A percentile compares a stretch with the other conserved stretches of the same genome.
Conservation (phyloP, 2,329 filamentous ascomycete genomes). For the Zymoseptoria tritici region DNA sequence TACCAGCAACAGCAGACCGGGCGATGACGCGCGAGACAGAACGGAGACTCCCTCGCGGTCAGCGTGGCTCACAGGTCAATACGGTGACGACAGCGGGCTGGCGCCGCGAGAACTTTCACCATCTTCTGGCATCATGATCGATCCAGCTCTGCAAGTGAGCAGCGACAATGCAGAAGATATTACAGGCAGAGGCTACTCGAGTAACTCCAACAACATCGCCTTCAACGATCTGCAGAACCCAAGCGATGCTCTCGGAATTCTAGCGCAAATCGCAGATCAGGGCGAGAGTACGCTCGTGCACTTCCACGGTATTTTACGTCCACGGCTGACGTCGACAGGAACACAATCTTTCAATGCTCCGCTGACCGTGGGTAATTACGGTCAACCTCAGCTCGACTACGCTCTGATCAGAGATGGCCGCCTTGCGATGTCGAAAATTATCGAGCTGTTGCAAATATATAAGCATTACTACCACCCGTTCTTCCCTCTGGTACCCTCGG, state of each 20-base stretch:
- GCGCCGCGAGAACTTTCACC: conserved; percentile 10
- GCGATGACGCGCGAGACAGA: conserved; percentile 1
- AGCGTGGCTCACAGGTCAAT: conserved; percentile 4
- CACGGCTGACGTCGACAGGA: neutral
- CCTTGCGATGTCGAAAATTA: conserved; percentile 41
- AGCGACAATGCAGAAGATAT: conserved; percentile 11
- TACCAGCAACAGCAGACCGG: conserved; percentile 5
- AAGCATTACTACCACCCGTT: conserved; percentile 61
- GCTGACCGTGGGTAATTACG: neutral
- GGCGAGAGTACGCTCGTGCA: conserved; percentile 19
- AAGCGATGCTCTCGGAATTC: conserved; percentile 42
- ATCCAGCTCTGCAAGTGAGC: conserved; percentile 26
- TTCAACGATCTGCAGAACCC: conserved; percentile 42
- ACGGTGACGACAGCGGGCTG: conserved; percentile 2
- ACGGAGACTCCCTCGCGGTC: neutral
- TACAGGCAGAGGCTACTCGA: conserved; percentile 22
- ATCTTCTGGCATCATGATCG: conserved; percentile 21
- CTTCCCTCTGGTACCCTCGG: conserved; percentile 58
- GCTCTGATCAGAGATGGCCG: conserved; percentile 35
- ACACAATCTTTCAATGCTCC: neutral
- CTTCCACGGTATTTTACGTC: neutral
- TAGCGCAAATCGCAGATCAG: conserved; percentile 39
- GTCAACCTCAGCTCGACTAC: conserved; percentile 33
- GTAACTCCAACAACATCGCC: conserved; percentile 25
- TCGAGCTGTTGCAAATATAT: conserved; percentile 51